Base-by-base conservation (phyloP, 2,329 filamentous ascomycete species). In the Fusarium sacchari region DNA sequence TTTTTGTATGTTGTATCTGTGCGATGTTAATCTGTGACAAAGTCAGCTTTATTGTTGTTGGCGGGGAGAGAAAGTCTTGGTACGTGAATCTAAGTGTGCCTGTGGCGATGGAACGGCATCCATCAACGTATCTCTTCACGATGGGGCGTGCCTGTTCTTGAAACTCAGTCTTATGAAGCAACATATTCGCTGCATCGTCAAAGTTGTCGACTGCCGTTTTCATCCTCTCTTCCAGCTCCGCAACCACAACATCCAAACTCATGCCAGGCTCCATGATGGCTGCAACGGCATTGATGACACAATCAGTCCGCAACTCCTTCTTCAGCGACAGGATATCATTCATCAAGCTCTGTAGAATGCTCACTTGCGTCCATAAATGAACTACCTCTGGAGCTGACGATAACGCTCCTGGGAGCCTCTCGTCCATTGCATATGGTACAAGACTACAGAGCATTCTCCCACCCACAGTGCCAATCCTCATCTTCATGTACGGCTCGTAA, bases 21-120 rank as follows among this genome's bases (percentile, higher is more conserved):
- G 77, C 17, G 81, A 82, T 46, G 76, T 76, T 46, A 81, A 67
- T 7, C 81, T 83, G 39, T 53, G 22, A 4, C 24, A 39, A 39
- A 24, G 66, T 69, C 28, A 69, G 59, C 39, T 26, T 58, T 28
- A 7, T 9, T 28, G 8, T 9, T 30, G 22, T 39, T 9, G 34
- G 28, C 22, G 28, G 24, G 12, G 24, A n/a, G 24, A 8, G 7
- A 18, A 22, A 28, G 26, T 40, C 22, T 36, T 74, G 81, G 53
- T 60, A 82, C 81, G 79, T 80, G 70, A 81, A 83, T 50, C 79
- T 71, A 5, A 82, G 66, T 15, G 76, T 78, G 18, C 81, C 82
- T 2, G 78, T 82, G 17, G 79, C 78, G 55, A 81, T 77, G 30
- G 61, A 55, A 20, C 76, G 78, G 15, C 78, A 79, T 5, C 79